These are phyloP conservation scores for Selenicereus undatus DNA, from an alignment of 148 eudicot genomes.

Conservation along the genomic window DNA sequence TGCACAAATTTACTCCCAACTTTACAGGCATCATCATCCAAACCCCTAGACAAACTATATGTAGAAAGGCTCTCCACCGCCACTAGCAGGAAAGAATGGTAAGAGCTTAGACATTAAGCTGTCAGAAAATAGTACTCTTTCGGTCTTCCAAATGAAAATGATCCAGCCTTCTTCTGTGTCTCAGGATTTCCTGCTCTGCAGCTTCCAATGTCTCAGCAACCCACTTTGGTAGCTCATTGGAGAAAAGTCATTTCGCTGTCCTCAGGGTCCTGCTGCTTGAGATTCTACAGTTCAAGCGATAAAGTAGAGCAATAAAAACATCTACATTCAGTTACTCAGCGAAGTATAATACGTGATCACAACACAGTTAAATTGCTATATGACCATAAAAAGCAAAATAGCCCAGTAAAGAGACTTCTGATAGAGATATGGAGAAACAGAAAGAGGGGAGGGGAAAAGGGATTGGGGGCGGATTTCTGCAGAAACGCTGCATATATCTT, in stretches of 20 bases:
- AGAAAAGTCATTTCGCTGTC: neutral
- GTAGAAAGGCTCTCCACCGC: constrained; percentile 11
- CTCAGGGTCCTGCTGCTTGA: constrained; percentile 26
- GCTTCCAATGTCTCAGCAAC: neutral
- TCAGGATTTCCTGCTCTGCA: neutral
- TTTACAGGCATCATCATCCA: constrained; percentile 23
- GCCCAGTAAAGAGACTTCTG: too few relatives aligned
- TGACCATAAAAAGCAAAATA: too few relatives aligned
- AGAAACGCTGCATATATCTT: too few relatives aligned
- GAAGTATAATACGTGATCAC: too few relatives aligned
- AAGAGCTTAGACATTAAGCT: constrained; percentile 12
- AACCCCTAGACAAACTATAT: constrained; percentile 8
- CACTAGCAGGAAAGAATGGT: constrained; percentile 13
- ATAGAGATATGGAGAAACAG: too few relatives aligned
- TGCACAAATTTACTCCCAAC: constrained; percentile 30
- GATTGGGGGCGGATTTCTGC: neutral
- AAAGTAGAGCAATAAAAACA: constrained; percentile 5
- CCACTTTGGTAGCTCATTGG: neutral
- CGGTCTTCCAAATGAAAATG: constrained; percentile 4
- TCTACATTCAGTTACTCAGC: neutral
- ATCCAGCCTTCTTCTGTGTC: neutral
- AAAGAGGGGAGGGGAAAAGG: too few relatives aligned
- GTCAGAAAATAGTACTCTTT: constrained; percentile 3
- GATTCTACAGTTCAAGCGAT: constrained; percentile 13
- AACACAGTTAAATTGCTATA: too few relatives aligned